Conservation (phyloP, 176 grass and related monocot genomes). For the Ampelocalamus luodianensis region DNA sequence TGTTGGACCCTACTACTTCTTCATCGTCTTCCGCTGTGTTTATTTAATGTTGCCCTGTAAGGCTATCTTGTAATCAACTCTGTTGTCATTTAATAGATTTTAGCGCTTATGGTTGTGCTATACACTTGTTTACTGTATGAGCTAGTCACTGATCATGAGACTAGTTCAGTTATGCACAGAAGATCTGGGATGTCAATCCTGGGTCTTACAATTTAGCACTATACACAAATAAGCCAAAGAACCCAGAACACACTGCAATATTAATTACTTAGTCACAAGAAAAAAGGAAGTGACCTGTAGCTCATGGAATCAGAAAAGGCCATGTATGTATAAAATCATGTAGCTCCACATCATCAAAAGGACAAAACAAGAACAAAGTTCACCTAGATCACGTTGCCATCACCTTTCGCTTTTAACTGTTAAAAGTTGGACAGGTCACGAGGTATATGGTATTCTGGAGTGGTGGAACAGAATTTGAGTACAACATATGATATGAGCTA, state of each 20-base stretch:
- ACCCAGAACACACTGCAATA: constrained; percentile 10
- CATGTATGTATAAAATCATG: background rate
- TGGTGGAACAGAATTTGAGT: constrained; percentile 24
- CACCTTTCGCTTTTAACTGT: constrained; percentile 42
- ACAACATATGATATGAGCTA: constrained; percentile 34
- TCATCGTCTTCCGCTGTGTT: too few relatives aligned
- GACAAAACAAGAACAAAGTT: constrained; percentile 20
- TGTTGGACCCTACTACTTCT: too few relatives aligned
- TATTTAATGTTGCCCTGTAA: too few relatives aligned
- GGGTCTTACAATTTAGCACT: too few relatives aligned
- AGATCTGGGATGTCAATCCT: too few relatives aligned
- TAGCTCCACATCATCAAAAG: constrained; percentile 31
- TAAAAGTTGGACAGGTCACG: constrained; percentile 40
- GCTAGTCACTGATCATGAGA: too few relatives aligned
- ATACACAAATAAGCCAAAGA: constrained; percentile 1
- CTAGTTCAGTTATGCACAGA: too few relatives aligned
- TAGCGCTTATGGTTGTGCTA: too few relatives aligned
- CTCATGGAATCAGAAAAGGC: constrained; percentile 14
- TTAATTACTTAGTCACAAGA: constrained; percentile 4
- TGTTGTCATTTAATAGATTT: too few relatives aligned
- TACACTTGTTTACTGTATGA: too few relatives aligned
- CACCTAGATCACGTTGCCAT: constrained; percentile 14
- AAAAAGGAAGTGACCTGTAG: background rate
- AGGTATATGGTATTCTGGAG: background rate
- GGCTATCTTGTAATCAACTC: too few relatives aligned